Base-by-base conservation (phyloP, 129 eudicot genomes). In the Erigeron canadensis region DNA sequence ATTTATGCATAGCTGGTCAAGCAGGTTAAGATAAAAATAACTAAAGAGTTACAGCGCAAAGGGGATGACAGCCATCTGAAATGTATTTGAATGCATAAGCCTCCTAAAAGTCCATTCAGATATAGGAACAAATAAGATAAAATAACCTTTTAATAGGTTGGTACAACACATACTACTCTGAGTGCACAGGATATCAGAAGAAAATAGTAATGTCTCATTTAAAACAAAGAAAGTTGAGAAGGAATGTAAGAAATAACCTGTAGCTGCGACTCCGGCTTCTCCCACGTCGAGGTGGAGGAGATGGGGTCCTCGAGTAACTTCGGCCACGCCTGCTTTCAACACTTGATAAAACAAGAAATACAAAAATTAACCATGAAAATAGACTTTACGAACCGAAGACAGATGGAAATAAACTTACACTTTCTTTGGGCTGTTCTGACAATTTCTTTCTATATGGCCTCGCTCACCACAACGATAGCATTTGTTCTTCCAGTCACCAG, bases 391-490 rank as follows among this genome's bases (percentile, higher is more conserved):
- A 10, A 7, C 7, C 8, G 43, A 43, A 41, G 43, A 65, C 9
- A 63, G 12, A 63, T 9, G 69, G 8, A 10, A 17, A 43, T 19
- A 44, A 65, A 43, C 70, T 65, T n/a, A 44, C 17, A 76, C 73
- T 78, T 89, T 89, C 75, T 86, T 80, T 40, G 96, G 96, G 69
- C 91, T 86, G 78, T 89, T 89, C 61, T 89, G 96, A 53, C 96
- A 89, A 62, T 89, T 84, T 61, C 80, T 86, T 75, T 86, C 91
- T 60, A 88, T 86, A 77, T 86, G 91, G 4, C 91, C 96, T 47
- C 86, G 84, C 42, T 89, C 96, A 13, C 89, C 96, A 84, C 96
- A 89, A n/a, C 91, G 87, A 75, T 89, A 89, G 58, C 96, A 86
- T 79, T 89, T 89, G 87, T 89, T 89, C 70, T 89, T 86, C 91